Evolutionary conservation across 345 rosid species (phyloP).

Genomic region (Erysimum cheiranthoides): DNA sequence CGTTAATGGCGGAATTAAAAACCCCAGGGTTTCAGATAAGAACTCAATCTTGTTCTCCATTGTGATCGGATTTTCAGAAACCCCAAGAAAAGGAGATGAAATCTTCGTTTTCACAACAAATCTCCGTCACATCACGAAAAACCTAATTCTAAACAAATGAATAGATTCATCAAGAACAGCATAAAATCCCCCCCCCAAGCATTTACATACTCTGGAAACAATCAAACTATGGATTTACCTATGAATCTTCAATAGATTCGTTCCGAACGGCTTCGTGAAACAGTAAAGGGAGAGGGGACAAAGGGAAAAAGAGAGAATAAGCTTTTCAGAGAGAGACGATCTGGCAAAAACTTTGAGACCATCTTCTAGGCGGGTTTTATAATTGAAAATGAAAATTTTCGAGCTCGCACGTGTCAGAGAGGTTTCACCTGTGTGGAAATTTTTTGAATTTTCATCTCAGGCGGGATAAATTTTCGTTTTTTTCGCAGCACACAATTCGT

Average conservation of each 20-base stretch:
- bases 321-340: conserved; percentile 42
- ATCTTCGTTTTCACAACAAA: conserved; percentile 9
- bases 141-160: neutral
- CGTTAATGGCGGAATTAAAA: neutral
- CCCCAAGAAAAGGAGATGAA: neutral
- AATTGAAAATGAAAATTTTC: conserved; percentile 42
- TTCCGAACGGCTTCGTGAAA: conserved; percentile 20
- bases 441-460: conserved; percentile 38
- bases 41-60: conserved; percentile 17
- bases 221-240: conserved; percentile 21
- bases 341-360: conserved; percentile 26
- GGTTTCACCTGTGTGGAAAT: conserved; percentile 17
- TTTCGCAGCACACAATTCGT: neutral
- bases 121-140: neutral
- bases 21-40: neutral
- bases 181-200: too few relatives aligned
- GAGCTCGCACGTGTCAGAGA: conserved; percentile 38
- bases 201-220: neutral
- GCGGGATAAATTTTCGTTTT: conserved; percentile 40
- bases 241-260: conserved; percentile 12
- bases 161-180: conserved; percentile 13
- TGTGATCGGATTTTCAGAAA: neutral
- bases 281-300: conserved; percentile 37
- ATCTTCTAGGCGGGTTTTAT: conserved; percentile 46
- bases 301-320: conserved; percentile 19